Base-by-base conservation (phyloP, 2,329 filamentous ascomycete genomes). In the Ploettnerulaceae sp. region DNA sequence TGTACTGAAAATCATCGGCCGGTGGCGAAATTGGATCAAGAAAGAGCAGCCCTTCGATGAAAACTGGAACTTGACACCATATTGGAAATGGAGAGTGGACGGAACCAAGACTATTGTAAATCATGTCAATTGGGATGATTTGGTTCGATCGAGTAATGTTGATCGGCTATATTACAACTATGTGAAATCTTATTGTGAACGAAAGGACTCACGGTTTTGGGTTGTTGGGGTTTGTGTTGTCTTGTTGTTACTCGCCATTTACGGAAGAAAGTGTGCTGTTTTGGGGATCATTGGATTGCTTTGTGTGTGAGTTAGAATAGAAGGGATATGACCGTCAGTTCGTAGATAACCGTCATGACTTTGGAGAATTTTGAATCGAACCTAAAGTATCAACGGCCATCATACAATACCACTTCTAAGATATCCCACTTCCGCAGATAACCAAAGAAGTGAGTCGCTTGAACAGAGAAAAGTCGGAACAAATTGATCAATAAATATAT, bases 61-160 rank as follows among this genome's bases (percentile, higher is more conserved):
- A 4, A 32, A 35, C 11, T 47, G 48, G 12, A 43, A 32, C 14
- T 29, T 52, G n/a, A 52, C 22, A 25, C 18, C 39, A 3, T 55
- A 50, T 25, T 57, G 54, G 54, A 17, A 36, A n/a, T 55, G 52
- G 50, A 49, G 25, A 33, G 48, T 55, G 4, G 29, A 40, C 3
- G 42, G 39, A 15, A n/a, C 53, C 8, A 40, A 44, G 12, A 47
- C 32, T 17, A 45, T 14, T 9, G 14, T 48, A 5, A 28, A 26
- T 11, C 21, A 40, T n/a, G 35, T 52, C 7, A 31, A 53, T 32
- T 56, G 54, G 54, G 45, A 51, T 35, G 14, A 18, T 15, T 56
- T 49, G 49, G 48, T 39, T 15, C 24, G 22, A 7, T 36, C 47
- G 8, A 33, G 15, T 5, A 24, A 20, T 14, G 18, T 12, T 20